Evolutionary conservation across 805 yeast genomes (phyloP), one percentile per base, ranked within the genome.

Genomic region (Hyphopichia homilentoma): DNA sequence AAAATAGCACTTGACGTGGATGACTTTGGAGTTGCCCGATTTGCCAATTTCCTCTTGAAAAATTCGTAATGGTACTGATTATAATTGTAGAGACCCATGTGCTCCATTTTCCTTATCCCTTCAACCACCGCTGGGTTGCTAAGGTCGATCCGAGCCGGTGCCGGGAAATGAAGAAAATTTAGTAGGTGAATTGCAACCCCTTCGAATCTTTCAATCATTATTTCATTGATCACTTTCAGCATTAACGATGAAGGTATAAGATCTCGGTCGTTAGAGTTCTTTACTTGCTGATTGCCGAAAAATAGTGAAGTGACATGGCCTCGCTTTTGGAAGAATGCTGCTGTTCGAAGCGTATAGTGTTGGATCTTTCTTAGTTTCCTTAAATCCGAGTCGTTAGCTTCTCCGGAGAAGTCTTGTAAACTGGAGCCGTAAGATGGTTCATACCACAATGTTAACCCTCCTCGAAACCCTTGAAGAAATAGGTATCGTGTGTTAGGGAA

Each of bases 391-490:
- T 18, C 18, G 3, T 17, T 18, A 9, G n/a, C 6, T 4, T 16
- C 25, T 24, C 26, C 14, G 7, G 14, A 24, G 7, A 20, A 8
- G 22, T 20, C 7, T 20, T 20, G 7, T 8, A 8, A 8, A 8
- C 9, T 20, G 22, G 11, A 7, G 7, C 11, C 9, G 23, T 41
- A 38, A 6, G 28, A 13, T 5, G 44, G 45, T 4, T 35, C 37
- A 18, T 30, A 30, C 23, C 36, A 46, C 12, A 46, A 30, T 5
- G 41, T 28, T 11, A 52, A 12, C n/a, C 45, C 45, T 3, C 57
- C 59, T n/a, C 36, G 35, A 30, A 54, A 54, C 19, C 42, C 41
- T 7, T 48, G 46, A 13, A 52, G 34, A 27, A 52, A 54, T 18
- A 44, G 32, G 24, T 36, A 48, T n/a, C 30, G 38, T 3, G 45